Conservation (phyloP, 495 filamentous ascomycete species). For the Apodospora peruviana region DNA sequence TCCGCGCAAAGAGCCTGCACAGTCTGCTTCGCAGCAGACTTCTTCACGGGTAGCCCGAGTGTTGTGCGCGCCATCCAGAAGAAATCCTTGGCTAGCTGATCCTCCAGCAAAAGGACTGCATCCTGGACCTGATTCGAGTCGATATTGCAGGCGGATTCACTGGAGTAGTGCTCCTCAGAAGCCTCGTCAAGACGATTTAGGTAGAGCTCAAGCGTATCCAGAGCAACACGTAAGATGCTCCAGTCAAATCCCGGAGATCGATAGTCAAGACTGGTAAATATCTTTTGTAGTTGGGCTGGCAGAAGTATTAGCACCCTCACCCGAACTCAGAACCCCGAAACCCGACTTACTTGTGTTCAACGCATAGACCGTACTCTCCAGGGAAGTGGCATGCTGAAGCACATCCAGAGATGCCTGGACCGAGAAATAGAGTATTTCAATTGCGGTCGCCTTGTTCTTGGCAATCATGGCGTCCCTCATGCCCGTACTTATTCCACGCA, state of each 20-base stretch:
- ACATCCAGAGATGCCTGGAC: conserved; percentile 37
- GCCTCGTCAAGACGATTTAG: conserved; percentile 30
- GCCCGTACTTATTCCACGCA: conserved; percentile 29
- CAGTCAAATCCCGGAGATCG: conserved; percentile 34
- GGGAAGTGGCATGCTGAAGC: conserved; percentile 26
- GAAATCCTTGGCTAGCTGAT: conserved; percentile 30
- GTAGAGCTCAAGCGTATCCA: conserved; percentile 35
- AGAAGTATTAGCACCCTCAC: not conserved
- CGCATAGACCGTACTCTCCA: conserved; percentile 30
- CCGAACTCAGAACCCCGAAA: not conserved
- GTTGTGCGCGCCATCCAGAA: conserved; percentile 37
- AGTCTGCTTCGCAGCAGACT: conserved; percentile 9
- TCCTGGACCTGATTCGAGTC: conserved; percentile 36
- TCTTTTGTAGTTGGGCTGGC: conserved; percentile 38
- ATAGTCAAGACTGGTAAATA: conserved; percentile 38
- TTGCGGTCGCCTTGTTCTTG: conserved; percentile 38
- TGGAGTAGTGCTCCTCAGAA: conserved; percentile 28
- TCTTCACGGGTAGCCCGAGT: conserved; percentile 16
- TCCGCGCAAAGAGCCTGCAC: conserved; percentile 31
- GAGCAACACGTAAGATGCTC: conserved; percentile 31
- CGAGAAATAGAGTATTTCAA: conserved; percentile 38
- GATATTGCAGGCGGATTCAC: conserved; percentile 15
- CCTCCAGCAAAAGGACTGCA: conserved; percentile 38
- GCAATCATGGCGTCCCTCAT: conserved; percentile 36
- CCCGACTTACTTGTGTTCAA: conserved; percentile 32